Evolutionary conservation across 2,329 filamentous ascomycete genomes (phyloP).

Genomic region (Fusarium torulosum): DNA sequence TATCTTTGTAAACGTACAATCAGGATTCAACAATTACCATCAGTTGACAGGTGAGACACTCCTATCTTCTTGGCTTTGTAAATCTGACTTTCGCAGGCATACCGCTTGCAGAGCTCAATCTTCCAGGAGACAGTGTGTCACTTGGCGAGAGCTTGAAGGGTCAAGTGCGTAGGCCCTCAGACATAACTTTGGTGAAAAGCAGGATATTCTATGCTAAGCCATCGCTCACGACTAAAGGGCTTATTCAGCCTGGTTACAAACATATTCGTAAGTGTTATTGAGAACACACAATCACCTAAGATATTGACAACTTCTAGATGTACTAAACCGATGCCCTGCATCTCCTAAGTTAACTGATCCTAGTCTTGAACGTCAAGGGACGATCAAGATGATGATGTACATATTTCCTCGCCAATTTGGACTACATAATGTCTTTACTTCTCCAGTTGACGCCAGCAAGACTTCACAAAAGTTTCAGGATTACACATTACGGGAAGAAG

Average conservation of each 20-base stretch:
- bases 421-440: slow-evolving; percentile 92
- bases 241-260: slow-evolving; percentile 79
- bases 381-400: slow-evolving; percentile 85
- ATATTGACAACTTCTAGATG: slow-evolving; percentile 67
- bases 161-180: slow-evolving; percentile 57
- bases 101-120: slow-evolving; percentile 63
- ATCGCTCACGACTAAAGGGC: slow-evolving; percentile 74
- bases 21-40: slow-evolving; percentile 74
- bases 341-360: not conserved
- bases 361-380: slow-evolving; percentile 58
- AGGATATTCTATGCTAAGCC: slow-evolving; percentile 89
- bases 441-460: slow-evolving; percentile 70
- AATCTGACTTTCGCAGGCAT: slow-evolving; percentile 54
- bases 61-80: not conserved
- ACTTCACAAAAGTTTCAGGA: slow-evolving; percentile 83
- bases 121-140: slow-evolving; percentile 37
- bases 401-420: slow-evolving; percentile 93
- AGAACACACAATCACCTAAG: not conserved
- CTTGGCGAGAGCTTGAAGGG: not conserved
- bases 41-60: slow-evolving; percentile 79
- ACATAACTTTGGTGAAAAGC: slow-evolving; percentile 82
- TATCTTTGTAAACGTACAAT: slow-evolving; percentile 75
- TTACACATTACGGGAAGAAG: slow-evolving; percentile 86
- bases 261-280: slow-evolving; percentile 76
- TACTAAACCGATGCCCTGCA: slow-evolving; percentile 76